Evolutionary conservation across 2,329 filamentous ascomycete species (phyloP).

Genomic region (Aspergillus fijiensis): DNA sequence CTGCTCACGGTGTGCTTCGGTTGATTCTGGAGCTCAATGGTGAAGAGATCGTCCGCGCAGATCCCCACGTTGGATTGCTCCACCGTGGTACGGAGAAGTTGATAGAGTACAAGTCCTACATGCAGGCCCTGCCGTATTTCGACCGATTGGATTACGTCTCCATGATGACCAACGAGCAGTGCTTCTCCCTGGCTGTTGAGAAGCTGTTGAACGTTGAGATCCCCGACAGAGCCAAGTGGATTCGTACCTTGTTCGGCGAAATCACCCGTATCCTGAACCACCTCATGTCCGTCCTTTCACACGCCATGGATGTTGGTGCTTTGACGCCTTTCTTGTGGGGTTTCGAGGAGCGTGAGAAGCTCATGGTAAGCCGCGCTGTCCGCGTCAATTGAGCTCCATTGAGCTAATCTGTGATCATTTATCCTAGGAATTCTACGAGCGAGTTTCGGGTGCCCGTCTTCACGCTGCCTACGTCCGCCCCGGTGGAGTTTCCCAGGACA

Average conservation of each 20-base stretch:
- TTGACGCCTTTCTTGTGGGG: constrained; percentile 98
- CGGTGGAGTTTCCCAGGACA: constrained; percentile 92
- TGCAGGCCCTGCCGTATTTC: constrained; percentile 97
- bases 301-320: constrained; percentile 98
- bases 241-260: constrained; percentile 92
- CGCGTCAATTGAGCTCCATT: neutral
- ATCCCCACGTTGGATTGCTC: constrained; percentile 93
- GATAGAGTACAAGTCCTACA: constrained; percentile 99
- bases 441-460: constrained; percentile 94
- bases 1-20: constrained; percentile 95
- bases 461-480: constrained; percentile 97
- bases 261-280: constrained; percentile 94
- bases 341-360: constrained; percentile 98
- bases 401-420: neutral
- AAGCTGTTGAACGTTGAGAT: constrained; percentile 97
- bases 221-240: constrained; percentile 93
- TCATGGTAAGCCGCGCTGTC: constrained; percentile 71
- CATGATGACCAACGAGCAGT: constrained; percentile 99
- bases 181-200: constrained; percentile 91
- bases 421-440: constrained; percentile 94
- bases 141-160: constrained; percentile 98
- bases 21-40: constrained; percentile 97
- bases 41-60: constrained; percentile 93
- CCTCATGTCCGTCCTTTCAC: constrained; percentile 93
- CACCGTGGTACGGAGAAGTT: constrained; percentile 98